Conservation (phyloP, 331 rosid species). For the Malus hybrid region DNA sequence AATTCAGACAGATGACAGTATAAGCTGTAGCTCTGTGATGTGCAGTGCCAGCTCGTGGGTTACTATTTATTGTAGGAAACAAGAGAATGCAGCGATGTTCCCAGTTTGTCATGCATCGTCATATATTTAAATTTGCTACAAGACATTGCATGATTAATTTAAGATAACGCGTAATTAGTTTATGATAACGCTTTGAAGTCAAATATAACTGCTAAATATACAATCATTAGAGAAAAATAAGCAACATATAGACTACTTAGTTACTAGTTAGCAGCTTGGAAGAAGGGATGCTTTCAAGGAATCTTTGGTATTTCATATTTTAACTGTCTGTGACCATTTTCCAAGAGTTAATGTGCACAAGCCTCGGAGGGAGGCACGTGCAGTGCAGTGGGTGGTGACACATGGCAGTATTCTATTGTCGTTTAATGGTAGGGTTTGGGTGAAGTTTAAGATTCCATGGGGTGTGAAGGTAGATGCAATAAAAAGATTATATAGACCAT, state of each 20-base stretch:
- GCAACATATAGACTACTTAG: neutral
- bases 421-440: conserved; percentile 38
- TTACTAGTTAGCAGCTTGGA: conserved; percentile 1
- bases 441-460: conserved; percentile 43
- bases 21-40: neutral
- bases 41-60: conserved; percentile 17
- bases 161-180: too few relatives aligned
- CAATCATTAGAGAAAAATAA: neutral
- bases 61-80: neutral
- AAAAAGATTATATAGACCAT: neutral
- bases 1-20: conserved; percentile 7
- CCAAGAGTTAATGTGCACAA: conserved; percentile 26
- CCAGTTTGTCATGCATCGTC: too few relatives aligned
- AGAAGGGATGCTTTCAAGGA: conserved; percentile 10
- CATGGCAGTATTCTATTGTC: conserved; percentile 49
- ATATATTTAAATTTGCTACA: too few relatives aligned
- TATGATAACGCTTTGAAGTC: neutral
- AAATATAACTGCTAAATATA: conserved; percentile 4
- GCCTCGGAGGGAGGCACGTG: conserved; percentile 59
- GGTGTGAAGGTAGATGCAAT: conserved; percentile 25
- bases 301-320: conserved; percentile 19
- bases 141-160: too few relatives aligned
- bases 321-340: conserved; percentile 18
- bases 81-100: neutral
- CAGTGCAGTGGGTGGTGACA: conserved; percentile 31